Base-by-base conservation (phyloP, 2,329 filamentous ascomycete genomes). In the Beauveria sp. region DNA sequence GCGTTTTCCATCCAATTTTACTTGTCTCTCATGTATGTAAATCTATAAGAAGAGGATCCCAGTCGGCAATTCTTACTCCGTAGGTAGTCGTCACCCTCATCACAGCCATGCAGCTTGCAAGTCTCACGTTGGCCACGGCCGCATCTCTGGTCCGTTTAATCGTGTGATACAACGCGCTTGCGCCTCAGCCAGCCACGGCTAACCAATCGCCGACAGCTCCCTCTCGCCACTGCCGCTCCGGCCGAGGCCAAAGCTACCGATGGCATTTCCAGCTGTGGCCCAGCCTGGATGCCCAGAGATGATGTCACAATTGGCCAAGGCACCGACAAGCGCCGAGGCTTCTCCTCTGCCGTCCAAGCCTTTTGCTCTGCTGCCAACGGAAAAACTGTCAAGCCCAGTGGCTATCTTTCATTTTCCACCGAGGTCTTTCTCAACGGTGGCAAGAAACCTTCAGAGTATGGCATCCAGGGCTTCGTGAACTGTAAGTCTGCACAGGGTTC, bases 341-440 rank as follows among this genome's bases (percentile, higher is more conserved):
- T 60, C 59, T 43, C 49, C n/a, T 58, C 64, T 1, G 65, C 66
- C 4, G 66, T 66, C 8, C 60, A 56, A 20, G 43, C 38, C 6
- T 66, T 67, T 60, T 67, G 65, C 46, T 56, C 52, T 26, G 58
- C 60, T 5, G 63, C 64, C 6, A 51, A 67, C 26, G 63, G 63
- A 24, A 61, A 61, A 10, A 63, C 58, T 1, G 63, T 65, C 14
- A 64, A 63, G 56, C 46, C 65, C n/a, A 61, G 54, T 20, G 65
- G 65, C 22, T 65, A 61, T 10, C 57, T 66, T 9, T 66, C 65
- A 5, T 61, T 65, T 26, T 52, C 62, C 6, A 65, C 65, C 2
- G 63, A 66, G 24, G 65, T 66, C 4, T 66, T 66, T 51, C 60
- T 66, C 28, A 66, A 62, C 42, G 63, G 63, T n/a, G 65, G 65